These are phyloP conservation scores for Macrocybe gigantea DNA, from an alignment of 768 basidiomycete species.

Conservation along the genomic window DNA sequence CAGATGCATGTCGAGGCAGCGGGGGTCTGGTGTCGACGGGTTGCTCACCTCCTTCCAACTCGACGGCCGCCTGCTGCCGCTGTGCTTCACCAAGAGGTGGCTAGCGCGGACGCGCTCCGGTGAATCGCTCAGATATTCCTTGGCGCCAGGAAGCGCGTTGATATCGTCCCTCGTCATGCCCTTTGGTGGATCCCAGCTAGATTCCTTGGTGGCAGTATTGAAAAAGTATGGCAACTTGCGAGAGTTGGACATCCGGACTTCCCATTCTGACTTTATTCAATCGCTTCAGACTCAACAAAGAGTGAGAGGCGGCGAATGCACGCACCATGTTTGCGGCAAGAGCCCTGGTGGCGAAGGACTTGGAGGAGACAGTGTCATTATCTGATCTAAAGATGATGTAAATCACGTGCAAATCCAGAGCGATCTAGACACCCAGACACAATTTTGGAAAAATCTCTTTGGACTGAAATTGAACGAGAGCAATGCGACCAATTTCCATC, in stretches of 20 bases:
- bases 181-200: constrained; percentile 74
- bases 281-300: not conserved
- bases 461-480: not conserved
- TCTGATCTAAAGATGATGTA: too few relatives aligned
- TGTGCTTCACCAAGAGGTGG: constrained; percentile 92
- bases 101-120: constrained; percentile 77
- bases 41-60: constrained; percentile 78
- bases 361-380: too few relatives aligned
- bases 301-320: constrained; percentile 1
- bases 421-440: too few relatives aligned
- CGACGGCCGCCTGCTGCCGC: constrained; percentile 67
- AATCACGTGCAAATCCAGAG: too few relatives aligned
- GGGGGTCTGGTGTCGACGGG: not conserved
- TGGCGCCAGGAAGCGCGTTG: constrained; percentile 59
- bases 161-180: constrained; percentile 60
- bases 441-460: too few relatives aligned
- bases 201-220: constrained; percentile 64
- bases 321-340: too few relatives aligned
- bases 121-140: constrained; percentile 32
- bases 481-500: not conserved
- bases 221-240: constrained; percentile 83
- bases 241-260: constrained; percentile 82
- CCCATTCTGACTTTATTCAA: constrained; percentile 49
- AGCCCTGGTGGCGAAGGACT: too few relatives aligned
- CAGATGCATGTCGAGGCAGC: too few relatives aligned